Evolutionary conservation across 106 monocot genomes (phyloP).

Genomic region (Agapanthus africanus): DNA sequence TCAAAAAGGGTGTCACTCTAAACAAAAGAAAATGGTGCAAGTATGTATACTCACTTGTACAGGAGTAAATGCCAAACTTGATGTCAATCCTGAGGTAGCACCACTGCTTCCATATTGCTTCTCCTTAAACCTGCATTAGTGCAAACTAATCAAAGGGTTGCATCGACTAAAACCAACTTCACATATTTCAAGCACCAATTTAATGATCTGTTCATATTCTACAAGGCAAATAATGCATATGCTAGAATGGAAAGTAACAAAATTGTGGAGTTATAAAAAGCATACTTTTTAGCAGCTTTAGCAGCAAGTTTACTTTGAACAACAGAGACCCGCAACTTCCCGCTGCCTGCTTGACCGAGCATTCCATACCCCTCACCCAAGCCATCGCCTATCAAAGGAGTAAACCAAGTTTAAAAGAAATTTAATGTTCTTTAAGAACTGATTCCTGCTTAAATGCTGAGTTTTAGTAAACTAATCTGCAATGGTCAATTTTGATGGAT

Average conservation of each 20-base stretch:
- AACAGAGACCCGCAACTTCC: conserved; percentile 82
- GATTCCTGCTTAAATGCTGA: background rate
- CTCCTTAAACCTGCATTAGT: conserved; percentile 71
- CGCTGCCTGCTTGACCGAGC: conserved; percentile 99
- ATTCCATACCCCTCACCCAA: conserved; percentile 97
- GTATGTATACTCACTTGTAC: conserved; percentile 77
- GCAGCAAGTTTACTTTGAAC: conserved; percentile 78
- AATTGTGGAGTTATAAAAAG: background rate
- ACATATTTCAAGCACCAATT: background rate
- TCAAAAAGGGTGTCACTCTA: no score
- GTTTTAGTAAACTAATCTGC: background rate
- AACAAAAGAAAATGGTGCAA: no score
- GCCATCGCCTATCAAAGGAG: conserved; percentile 65
- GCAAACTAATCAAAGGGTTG: conserved; percentile 5
- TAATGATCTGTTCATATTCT: background rate
- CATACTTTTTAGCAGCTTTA: conserved; percentile 77
- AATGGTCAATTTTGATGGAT: background rate
- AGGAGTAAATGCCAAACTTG: conserved; percentile 95
- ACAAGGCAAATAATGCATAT: background rate
- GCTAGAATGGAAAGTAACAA: background rate
- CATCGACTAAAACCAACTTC: background rate
- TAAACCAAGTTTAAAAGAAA: background rate
- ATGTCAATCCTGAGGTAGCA: conserved; percentile 87
- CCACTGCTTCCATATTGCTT: conserved; percentile 80
- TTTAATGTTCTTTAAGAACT: background rate